Evolutionary conservation across 805 yeast species (phyloP).

Genomic region (Saccharomycodes ludwigii): DNA sequence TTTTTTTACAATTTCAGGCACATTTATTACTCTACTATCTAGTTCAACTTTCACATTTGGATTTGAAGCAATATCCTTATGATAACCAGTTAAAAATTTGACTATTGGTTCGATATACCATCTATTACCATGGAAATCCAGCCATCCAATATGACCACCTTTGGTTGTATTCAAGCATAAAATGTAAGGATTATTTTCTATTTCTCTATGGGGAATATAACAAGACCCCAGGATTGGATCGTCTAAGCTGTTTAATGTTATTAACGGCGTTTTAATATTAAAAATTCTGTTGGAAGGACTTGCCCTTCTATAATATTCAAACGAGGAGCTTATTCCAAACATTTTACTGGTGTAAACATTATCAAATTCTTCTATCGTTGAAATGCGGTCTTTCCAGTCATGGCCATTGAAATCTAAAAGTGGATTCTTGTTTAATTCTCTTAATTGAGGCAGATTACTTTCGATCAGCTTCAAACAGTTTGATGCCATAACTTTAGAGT

Average conservation of each 20-base stretch:
- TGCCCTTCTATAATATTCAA: conserved; percentile 53
- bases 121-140: conserved; percentile 41
- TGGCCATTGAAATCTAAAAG: conserved; percentile 10
- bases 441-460: conserved; percentile 29
- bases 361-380: conserved; percentile 44
- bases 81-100: conserved; percentile 27
- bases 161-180: conserved; percentile 44
- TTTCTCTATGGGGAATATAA: conserved; percentile 40
- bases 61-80: conserved; percentile 19
- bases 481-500: conserved; percentile 38
- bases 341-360: conserved; percentile 48
- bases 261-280: conserved; percentile 46
- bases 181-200: conserved; percentile 44
- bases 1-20: too few relatives aligned
- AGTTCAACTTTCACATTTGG: conserved; percentile 10
- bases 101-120: conserved; percentile 53
- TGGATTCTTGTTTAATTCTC: conserved; percentile 17
- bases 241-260: conserved; percentile 54
- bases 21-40: too few relatives aligned
- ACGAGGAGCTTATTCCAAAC: conserved; percentile 52
- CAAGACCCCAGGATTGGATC: conserved; percentile 58
- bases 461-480: conserved; percentile 32
- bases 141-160: conserved; percentile 86
- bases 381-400: too few relatives aligned
- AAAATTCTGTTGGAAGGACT: conserved; percentile 42